These are phyloP conservation scores for Cadophora sp. DNA, from an alignment of 2,329 filamentous ascomycete genomes.

Conservation along the genomic window DNA sequence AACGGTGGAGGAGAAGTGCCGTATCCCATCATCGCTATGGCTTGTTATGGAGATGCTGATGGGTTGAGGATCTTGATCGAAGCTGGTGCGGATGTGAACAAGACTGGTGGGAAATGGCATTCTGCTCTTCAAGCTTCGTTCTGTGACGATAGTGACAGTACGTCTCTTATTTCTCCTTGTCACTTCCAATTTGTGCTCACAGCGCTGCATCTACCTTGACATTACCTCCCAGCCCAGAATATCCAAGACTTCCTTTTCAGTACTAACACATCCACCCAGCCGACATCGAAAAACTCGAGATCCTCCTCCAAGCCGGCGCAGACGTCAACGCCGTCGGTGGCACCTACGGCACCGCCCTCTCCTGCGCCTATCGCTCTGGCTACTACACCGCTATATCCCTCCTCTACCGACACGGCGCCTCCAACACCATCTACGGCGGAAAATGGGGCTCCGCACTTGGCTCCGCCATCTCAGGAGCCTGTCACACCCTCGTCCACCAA, in stretches of 20 bases:
- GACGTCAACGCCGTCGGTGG: constrained; percentile 8
- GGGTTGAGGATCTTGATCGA: constrained; percentile 10
- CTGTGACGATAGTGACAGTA: constrained; percentile 3
- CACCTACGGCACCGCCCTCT: neutral
- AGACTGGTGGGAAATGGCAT: constrained; percentile 3
- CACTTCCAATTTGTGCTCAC: neutral
- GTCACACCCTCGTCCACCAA: constrained; percentile 14
- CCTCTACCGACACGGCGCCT: constrained; percentile 10
- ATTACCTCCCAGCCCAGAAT: neutral
- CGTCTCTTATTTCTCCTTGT: neutral
- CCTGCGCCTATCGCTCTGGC: neutral
- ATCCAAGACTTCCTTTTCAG: neutral
- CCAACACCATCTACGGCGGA: neutral
- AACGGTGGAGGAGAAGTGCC: constrained; percentile 7
- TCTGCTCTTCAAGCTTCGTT: constrained; percentile 3
- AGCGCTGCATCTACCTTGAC: neutral
- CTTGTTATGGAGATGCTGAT: neutral
- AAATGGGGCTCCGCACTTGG: constrained; percentile 12
- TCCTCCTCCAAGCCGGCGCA: constrained; percentile 10
- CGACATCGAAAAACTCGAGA: neutral
- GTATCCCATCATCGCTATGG: constrained; percentile 12
- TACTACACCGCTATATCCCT: constrained; percentile 1
- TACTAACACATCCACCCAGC: neutral
- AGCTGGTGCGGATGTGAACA: constrained; percentile 9
- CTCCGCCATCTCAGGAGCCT: constrained; percentile 13